Conservation (phyloP, 2,329 filamentous ascomycete species). For the Exophiala lecanii-corni region DNA sequence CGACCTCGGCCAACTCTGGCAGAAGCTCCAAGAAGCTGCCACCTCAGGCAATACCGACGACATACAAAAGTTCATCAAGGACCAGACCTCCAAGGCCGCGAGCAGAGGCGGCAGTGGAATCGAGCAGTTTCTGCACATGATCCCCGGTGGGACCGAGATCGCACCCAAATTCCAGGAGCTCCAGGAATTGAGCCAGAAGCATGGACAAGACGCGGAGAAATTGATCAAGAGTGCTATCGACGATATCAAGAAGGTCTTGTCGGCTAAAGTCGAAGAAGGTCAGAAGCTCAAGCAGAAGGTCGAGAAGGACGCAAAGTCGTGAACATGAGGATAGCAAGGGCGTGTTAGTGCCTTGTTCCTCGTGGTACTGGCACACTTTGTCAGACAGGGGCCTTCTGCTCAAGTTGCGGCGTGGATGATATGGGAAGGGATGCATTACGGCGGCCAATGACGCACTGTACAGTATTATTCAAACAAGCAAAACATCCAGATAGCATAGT, state of each 20-base stretch:
- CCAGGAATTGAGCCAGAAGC: constrained; percentile 60
- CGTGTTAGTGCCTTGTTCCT: no score
- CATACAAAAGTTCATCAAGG: constrained; percentile 58
- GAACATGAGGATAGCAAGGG: constrained; percentile 35
- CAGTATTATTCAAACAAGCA: no score
- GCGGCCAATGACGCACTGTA: no score
- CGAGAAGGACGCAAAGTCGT: constrained; percentile 36
- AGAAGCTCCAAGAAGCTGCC: constrained; percentile 57
- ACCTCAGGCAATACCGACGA: constrained; percentile 57
- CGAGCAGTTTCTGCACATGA: constrained; percentile 60
- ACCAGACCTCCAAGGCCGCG: constrained; percentile 51
- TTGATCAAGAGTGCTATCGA: constrained; percentile 63
- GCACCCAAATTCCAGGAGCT: constrained; percentile 62
- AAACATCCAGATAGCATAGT: no score
- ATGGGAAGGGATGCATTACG: no score
- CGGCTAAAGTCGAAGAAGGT: constrained; percentile 42
- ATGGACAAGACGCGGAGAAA: constrained; percentile 65
- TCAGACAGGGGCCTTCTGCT: no score
- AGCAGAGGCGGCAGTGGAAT: constrained; percentile 41
- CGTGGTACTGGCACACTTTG: no score
- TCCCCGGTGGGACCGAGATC: constrained; percentile 62
- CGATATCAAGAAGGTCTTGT: constrained; percentile 44
- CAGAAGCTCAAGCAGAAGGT: constrained; percentile 56
- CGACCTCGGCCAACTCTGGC: constrained; percentile 60
- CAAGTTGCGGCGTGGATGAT: no score